Base-by-base conservation (phyloP, 1,284 basidiomycete species). In the Cutaneotrichosporon sp. region DNA sequence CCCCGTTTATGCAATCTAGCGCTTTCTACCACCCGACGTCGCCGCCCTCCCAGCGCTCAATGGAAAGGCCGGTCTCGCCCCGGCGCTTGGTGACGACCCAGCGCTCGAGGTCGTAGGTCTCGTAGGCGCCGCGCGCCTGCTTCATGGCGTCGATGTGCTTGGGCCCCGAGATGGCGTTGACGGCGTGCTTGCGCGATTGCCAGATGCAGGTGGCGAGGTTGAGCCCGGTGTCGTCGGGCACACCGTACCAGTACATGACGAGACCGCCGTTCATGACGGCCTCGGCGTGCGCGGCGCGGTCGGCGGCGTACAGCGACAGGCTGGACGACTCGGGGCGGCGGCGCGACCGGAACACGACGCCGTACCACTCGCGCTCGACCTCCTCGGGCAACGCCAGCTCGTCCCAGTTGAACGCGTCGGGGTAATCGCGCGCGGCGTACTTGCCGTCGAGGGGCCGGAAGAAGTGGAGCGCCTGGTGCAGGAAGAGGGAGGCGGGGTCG, bases 131-230 rank as follows among this genome's bases (percentile, higher is more conserved):
- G 8, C 85, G 84, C 0, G 93, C 89, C 16, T 95, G 84, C 65
- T 83, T 84, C 87, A 92, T 92, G 7, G 92, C 93, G 45, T 83
- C 83, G 56, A 89, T 84, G 71, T 95, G 93, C 68, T 89, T 84
- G 14, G 90, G 91, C 7, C 87, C 85, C 1, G 86, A 85, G 69
- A 87, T 92, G 0, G 92, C 92, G 8, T 87, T 87, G 38, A 87
- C 80, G 1, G 93, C 93, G 67, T 92, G 89, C 66, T 84, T 84
- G 5, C 91, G 86, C 66, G 63, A 65, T 65, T 92, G 89, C 93
- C 93, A 97, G 54, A 95, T 89, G 81, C 93, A 95, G n/a, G 92
- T 95, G 3, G 93, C 92, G 56, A 95, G 86, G 76, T 95, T 95
- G 78, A 90, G 83, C 0, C 91, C 88, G 0, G 87, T 88, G 22